Evolutionary conservation across 306 rosid species (phyloP).

Genomic region (Glycyrrhiza uralensis): DNA sequence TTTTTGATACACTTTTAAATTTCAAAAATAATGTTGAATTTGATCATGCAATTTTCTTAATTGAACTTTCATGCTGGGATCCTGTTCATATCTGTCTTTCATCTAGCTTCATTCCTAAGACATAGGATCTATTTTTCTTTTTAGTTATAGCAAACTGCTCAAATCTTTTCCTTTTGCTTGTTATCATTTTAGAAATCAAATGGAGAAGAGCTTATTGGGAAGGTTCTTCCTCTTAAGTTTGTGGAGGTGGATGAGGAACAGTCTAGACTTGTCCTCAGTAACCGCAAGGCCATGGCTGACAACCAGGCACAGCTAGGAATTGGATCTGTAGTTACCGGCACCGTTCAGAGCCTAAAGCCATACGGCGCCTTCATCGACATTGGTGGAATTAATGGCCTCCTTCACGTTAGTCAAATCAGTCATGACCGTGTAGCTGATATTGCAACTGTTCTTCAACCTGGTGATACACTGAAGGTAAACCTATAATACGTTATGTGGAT

Average conservation of each 20-base stretch:
- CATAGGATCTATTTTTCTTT: no score
- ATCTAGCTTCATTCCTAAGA: no score
- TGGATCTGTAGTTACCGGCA: constrained; percentile 88
- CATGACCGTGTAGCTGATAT: constrained; percentile 91
- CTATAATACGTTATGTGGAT: background rate
- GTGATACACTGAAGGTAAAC: constrained; percentile 86
- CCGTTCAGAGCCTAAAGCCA: constrained; percentile 91
- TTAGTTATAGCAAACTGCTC: background rate
- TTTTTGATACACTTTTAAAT: no score
- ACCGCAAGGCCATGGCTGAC: constrained; percentile 95
- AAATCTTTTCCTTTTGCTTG: constrained; percentile 7
- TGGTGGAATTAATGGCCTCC: constrained; percentile 98
- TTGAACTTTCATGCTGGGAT: no score
- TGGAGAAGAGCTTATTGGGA: constrained; percentile 85
- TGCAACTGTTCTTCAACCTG: constrained; percentile 89
- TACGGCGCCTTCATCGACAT: constrained; percentile 95
- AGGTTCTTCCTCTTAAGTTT: constrained; percentile 88
- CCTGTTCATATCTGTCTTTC: no score
- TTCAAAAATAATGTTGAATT: no score
- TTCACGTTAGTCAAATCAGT: constrained; percentile 98
- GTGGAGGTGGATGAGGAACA: constrained; percentile 97
- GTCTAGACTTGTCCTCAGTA: constrained; percentile 84
- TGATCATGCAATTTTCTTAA: no score
- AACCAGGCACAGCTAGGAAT: constrained; percentile 96
- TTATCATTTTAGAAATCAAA: constrained; percentile 49